Evolutionary conservation across 2,329 filamentous ascomycete genomes (phyloP).

Genomic region (Curvularia hawaiiensis): DNA sequence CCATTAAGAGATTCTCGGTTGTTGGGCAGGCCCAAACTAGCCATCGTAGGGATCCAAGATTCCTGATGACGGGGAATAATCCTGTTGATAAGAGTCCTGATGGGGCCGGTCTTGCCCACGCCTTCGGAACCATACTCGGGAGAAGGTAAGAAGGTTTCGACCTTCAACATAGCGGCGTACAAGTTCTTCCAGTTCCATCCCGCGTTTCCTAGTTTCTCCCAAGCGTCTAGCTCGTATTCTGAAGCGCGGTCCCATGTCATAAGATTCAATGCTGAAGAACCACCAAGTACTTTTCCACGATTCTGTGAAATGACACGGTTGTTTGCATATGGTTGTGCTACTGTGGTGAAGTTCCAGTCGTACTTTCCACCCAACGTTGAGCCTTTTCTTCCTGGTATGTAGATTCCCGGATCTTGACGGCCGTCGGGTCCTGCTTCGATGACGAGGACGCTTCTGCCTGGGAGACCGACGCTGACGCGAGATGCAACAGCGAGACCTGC

Average conservation of each 20-base stretch:
- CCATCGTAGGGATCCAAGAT: constrained; percentile 54
- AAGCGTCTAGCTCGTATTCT: constrained; percentile 39
- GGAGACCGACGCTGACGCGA: constrained; percentile 41
- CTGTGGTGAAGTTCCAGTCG: constrained; percentile 52
- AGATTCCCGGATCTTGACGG: constrained; percentile 33
- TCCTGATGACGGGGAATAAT: constrained; percentile 52
- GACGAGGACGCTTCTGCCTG: constrained; percentile 28
- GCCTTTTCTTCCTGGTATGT: constrained; percentile 35
- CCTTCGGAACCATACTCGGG: constrained; percentile 35
- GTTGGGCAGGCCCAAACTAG: constrained; percentile 50
- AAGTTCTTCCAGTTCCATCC: constrained; percentile 43
- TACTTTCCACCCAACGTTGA: constrained; percentile 35
- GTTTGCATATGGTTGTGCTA: constrained; percentile 49
- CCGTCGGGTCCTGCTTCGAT: constrained; percentile 40
- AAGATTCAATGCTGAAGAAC: constrained; percentile 54
- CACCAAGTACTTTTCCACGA: constrained; percentile 56
- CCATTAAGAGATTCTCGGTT: constrained; percentile 57
- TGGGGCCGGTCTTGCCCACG: constrained; percentile 39
- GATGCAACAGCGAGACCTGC: constrained; percentile 39
- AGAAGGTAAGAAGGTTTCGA: constrained; percentile 38
- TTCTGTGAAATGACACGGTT: constrained; percentile 51
- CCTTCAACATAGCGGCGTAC: constrained; percentile 41
- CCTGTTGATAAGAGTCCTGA: constrained; percentile 49
- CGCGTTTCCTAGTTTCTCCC: constrained; percentile 38
- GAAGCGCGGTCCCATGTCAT: constrained; percentile 42